Percentiles rank a stretch among this genome's conserved stretches.
Evolutionary conservation across 352 stramenopile species (phyloP).

Genomic region (Phytopythium helicoides): DNA sequence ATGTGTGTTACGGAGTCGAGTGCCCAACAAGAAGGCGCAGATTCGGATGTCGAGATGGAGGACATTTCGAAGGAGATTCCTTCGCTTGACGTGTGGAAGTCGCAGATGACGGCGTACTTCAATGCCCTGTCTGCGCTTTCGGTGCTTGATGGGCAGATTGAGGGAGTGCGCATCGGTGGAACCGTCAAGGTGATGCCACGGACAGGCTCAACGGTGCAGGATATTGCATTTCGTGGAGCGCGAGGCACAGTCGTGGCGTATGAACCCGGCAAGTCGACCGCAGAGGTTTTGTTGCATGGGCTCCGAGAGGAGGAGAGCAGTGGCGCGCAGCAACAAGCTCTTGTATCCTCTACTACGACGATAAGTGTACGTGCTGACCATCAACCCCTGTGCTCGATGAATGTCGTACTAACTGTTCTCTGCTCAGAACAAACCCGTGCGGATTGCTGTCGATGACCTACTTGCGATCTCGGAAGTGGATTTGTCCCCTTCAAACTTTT

Average conservation of each 20-base stretch:
- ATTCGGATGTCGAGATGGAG: slow-evolving; percentile 86
- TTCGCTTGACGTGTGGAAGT: slow-evolving; percentile 48
- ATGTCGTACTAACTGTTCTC: not conserved
- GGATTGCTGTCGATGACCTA: slow-evolving; percentile 81
- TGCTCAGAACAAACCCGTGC: slow-evolving; percentile 64
- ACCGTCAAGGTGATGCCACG: slow-evolving; percentile 85
- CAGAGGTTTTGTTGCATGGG: slow-evolving; percentile 69
- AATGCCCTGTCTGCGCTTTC: slow-evolving; percentile 75
- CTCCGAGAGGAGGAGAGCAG: slow-evolving; percentile 36
- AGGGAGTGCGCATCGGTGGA: slow-evolving; percentile 73
- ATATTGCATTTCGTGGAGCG: slow-evolving; percentile 72
- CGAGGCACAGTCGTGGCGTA: slow-evolving; percentile 75
- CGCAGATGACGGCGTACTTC: slow-evolving; percentile 47
- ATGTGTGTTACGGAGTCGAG: slow-evolving; percentile 38
- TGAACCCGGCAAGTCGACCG: slow-evolving; percentile 77
- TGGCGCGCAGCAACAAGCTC: slow-evolving; percentile 23
- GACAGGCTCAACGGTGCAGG: slow-evolving; percentile 62
- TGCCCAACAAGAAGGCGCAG: slow-evolving; percentile 14
- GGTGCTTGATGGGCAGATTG: slow-evolving; percentile 82
- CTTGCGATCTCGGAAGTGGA: slow-evolving; percentile 77
- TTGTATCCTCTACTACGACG: not conserved
- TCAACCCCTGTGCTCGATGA: slow-evolving; percentile 7
- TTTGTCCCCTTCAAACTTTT: slow-evolving; percentile 62
- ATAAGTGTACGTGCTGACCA: not conserved
- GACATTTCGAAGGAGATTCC: slow-evolving; percentile 64